phyloP scores from a whole-genome alignment of 169 alveolate genomes.

The Cystoisospora suis region DNA sequence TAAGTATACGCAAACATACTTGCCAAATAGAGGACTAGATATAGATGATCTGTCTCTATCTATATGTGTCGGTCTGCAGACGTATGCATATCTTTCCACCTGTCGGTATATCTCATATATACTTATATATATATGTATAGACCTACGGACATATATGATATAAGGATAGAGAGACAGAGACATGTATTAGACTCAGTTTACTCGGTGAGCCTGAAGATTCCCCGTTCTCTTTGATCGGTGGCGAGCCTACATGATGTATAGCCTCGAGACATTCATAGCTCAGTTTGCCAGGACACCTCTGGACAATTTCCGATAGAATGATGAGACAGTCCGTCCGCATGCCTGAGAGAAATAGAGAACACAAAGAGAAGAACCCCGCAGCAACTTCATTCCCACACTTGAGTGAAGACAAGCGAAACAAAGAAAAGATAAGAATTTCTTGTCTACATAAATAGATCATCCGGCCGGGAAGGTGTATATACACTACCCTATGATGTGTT shows the following conservation, averaged over 20 bases:
- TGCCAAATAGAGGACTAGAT: no score
- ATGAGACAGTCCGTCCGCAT: constrained; percentile 51
- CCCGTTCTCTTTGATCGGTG: no score
- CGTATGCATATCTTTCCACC: background rate
- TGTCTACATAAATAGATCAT: no score
- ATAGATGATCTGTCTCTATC: no score
- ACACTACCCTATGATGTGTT: no score
- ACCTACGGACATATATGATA: no score
- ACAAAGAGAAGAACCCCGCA: background rate
- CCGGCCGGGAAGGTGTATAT: no score
- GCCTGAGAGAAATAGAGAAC: constrained; percentile 10
- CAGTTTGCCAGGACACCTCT: constrained; percentile 50
- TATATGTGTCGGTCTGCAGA: no score
- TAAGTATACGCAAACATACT: background rate
- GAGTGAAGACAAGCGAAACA: no score
- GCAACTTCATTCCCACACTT: no score
- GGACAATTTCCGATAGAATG: constrained; percentile 27
- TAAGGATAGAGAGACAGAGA: no score
- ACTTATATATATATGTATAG: background rate
- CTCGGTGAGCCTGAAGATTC: background rate
- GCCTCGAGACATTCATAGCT: constrained; percentile 58
- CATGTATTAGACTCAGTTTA: background rate
- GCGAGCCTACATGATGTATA: constrained; percentile 21
- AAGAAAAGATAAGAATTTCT: no score
- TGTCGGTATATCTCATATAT: background rate